phyloP scores from a whole-genome alignment of 495 filamentous ascomycete genomes.

The Aspergillus heteromorphus region DNA sequence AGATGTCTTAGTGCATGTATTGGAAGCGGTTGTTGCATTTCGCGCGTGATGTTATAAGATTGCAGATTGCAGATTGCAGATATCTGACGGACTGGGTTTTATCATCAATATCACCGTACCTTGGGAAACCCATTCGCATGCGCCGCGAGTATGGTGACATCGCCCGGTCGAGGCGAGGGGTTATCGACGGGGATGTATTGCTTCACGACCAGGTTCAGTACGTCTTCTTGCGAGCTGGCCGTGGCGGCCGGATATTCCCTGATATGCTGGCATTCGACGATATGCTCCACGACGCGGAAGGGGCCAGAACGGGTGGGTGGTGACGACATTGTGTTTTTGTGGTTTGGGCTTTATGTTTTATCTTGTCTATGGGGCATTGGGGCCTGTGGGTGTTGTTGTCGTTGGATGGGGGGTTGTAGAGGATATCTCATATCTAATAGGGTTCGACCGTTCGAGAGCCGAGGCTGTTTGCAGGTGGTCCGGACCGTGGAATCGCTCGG shows the following conservation, averaged over 20 bases:
- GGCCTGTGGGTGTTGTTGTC: too few species aligned
- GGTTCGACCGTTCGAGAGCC: too few species aligned
- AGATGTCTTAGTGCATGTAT: not conserved
- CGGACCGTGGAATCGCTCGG: too few species aligned
- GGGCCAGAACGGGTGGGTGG: constrained; percentile 14
- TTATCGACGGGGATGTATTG: constrained; percentile 76
- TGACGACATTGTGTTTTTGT: constrained; percentile 18
- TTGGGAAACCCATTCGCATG: constrained; percentile 93
- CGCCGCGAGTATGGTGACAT: constrained; percentile 77
- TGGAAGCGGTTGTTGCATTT: constrained; percentile 6
- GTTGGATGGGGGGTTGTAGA: too few species aligned
- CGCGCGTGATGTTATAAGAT: too few species aligned
- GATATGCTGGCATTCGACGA: constrained; percentile 61
- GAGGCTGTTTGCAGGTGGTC: too few species aligned
- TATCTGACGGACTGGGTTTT: too few species aligned
- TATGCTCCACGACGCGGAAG: constrained; percentile 57
- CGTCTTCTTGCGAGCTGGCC: constrained; percentile 54
- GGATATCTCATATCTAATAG: too few species aligned
- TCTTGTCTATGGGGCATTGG: too few species aligned
- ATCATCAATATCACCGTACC: constrained; percentile 41
- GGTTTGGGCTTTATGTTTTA: too few species aligned
- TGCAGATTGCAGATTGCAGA: too few species aligned
- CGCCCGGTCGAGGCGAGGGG: constrained; percentile 55
- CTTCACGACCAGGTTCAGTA: constrained; percentile 67
- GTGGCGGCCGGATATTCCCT: constrained; percentile 66